These are phyloP conservation scores for Apiospora marii DNA, from an alignment of 2,329 filamentous ascomycete species.

Conservation along the genomic window DNA sequence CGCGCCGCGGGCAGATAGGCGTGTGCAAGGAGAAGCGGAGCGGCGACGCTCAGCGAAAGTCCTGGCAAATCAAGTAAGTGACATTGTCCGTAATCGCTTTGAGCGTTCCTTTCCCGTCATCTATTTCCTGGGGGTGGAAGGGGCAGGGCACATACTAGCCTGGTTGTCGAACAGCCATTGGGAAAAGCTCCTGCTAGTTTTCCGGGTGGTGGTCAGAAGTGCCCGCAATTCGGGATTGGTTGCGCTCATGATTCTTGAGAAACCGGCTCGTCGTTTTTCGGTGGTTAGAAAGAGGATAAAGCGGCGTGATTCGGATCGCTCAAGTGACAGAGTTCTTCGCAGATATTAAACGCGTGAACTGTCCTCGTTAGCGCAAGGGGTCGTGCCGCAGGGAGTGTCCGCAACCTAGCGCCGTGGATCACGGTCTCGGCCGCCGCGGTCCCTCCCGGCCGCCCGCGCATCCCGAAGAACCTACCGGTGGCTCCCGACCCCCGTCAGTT, in stretches of 20 bases:
- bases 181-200: neutral
- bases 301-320: neutral
- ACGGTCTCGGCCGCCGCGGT: neutral
- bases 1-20: conserved; percentile 79
- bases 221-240: conserved; percentile 3
- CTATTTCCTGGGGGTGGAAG: neutral
- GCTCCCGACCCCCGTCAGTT: neutral
- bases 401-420: neutral
- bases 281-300: neutral
- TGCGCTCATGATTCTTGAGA: neutral
- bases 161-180: conserved; percentile 23
- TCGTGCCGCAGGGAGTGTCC: neutral
- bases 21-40: conserved; percentile 81
- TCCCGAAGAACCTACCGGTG: neutral
- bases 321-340: neutral
- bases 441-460: conserved; percentile 10
- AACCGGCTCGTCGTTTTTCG: neutral
- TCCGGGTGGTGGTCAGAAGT: neutral
- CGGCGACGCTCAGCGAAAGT: conserved; percentile 81
- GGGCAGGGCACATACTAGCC: conserved; percentile 2
- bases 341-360: neutral
- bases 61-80: conserved; percentile 55
- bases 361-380: neutral
- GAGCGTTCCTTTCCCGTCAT: neutral
- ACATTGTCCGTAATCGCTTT: neutral